These are phyloP conservation scores for Skeletonema grethae DNA, from an alignment of 108 stramenopile species.

Conservation along the genomic window DNA sequence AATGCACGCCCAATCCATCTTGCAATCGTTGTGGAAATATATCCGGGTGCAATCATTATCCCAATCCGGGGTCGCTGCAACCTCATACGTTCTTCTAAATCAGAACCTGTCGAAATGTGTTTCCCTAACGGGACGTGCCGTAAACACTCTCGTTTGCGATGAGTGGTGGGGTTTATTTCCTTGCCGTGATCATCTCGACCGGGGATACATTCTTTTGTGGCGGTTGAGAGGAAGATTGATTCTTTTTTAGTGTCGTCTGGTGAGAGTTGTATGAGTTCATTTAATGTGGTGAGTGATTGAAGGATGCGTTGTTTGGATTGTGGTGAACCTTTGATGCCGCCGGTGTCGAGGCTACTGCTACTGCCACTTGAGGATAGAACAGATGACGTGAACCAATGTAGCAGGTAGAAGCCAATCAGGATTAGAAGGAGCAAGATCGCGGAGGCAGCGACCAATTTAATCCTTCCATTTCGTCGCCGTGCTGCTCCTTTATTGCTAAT, in stretches of 20 bases:
- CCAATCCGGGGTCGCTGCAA: slow-evolving; percentile 32
- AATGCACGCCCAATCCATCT: slow-evolving; percentile 18
- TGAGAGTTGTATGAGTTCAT: neutral
- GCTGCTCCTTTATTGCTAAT: neutral
- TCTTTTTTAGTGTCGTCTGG: neutral
- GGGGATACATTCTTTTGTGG: slow-evolving; percentile 35
- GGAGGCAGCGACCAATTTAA: neutral
- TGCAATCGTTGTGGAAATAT: slow-evolving; percentile 11
- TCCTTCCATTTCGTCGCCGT: neutral
- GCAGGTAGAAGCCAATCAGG: neutral
- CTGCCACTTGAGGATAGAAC: neutral
- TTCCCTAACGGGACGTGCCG: slow-evolving; percentile 29
- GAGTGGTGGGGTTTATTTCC: slow-evolving; percentile 38
- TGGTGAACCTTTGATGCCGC: neutral
- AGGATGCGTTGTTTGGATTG: slow-evolving; percentile 1
- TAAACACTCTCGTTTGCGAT: slow-evolving; percentile 31
- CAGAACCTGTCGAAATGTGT: neutral
- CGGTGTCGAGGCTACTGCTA: neutral
- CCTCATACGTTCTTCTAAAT: neutral
- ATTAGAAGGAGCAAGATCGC: neutral
- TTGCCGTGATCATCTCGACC: slow-evolving; percentile 31
- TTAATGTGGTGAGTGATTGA: neutral
- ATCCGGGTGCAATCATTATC: slow-evolving; percentile 37
- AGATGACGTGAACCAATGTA: neutral
- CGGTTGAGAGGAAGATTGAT: slow-evolving; percentile 15